A percentile compares a stretch with the other conserved stretches of the same genome.
phyloP scores from a whole-genome alignment of 169 alveolate genomes.

The Hammondia hammondi region DNA sequence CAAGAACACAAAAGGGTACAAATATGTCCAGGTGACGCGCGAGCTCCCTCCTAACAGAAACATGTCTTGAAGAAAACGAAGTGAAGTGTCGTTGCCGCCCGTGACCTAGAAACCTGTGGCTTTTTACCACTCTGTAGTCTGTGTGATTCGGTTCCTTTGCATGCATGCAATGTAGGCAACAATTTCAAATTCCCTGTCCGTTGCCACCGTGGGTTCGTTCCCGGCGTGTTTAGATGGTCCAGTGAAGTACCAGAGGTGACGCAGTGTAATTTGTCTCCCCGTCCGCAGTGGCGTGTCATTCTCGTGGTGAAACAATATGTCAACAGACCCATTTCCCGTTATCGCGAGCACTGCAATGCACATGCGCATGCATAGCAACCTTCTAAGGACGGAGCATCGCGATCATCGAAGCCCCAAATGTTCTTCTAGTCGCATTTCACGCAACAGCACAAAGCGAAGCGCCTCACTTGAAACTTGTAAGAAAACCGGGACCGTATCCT shows the following conservation, averaged over 20 bases:
- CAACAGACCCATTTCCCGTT: background rate
- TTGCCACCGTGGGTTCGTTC: background rate
- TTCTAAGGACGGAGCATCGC: background rate
- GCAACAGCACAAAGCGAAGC: no score
- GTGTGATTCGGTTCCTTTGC: background rate
- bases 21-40: conserved; percentile 55
- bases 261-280: no score
- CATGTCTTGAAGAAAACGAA: background rate
- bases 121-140: background rate
- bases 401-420: background rate
- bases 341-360: background rate
- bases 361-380: background rate
- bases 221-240: no score
- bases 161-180: background rate
- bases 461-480: no score
- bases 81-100: background rate
- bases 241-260: no score
- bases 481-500: no score
- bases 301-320: background rate
- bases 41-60: background rate
- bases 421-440: no score
- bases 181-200: background rate
- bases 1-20: background rate
- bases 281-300: no score
- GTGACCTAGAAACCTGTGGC: background rate